Evolutionary conservation across 164 flowering plant genomes (phyloP), one percentile per base, ranked within the genome.

Genomic region (Echeveria elegans): DNA sequence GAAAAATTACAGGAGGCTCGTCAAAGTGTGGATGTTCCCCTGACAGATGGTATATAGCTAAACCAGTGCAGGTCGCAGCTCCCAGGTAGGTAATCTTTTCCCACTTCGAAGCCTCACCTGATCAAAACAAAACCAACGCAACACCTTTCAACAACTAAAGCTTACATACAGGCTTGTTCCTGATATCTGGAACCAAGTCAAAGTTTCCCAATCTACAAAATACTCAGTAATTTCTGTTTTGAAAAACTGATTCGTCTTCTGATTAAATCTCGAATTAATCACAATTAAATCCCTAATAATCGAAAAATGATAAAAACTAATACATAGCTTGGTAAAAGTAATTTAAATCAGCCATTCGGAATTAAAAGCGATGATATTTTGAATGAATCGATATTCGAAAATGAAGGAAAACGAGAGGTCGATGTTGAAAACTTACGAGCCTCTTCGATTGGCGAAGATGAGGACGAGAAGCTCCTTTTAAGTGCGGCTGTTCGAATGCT

Each of bases 101-200:
- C 97, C 99, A 94, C 74, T 94, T 94, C 2, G 80, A 77, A 32
- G 93, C 71, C 77, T 94, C 99, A 75, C 76, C 93, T 83, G 80
- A 38, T 1, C 10, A 32, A 26, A 68, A 8, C 45, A 71, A 73
- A 34, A 21, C 16, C 37, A 18, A 1, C 45, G 8, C 29, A 21
- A 34, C 37, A 34, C 37, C 37, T 50, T 50, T 50, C 9, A 50
- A 50, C 28, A 5, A 2, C 24, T 50, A 23, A 50, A 50, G 0
- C 18, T 9, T 28, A 0, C 60, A 26, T 12, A 26, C 5, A 24
- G 10, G 4, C 58, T 52, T 8, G 18, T 16, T 36, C 15, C 8
- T 48, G 28, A 26, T 28, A 53, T 6, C 56, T n/a, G 0, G 21
- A 43, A 50, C 7, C 56, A 50, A 9, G 21, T 34, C 37, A 7